Evolutionary conservation across 2,329 filamentous ascomycete genomes (phyloP), one percentile per base, ranked within the genome.

Genomic region (Colletotrichum karsti): DNA sequence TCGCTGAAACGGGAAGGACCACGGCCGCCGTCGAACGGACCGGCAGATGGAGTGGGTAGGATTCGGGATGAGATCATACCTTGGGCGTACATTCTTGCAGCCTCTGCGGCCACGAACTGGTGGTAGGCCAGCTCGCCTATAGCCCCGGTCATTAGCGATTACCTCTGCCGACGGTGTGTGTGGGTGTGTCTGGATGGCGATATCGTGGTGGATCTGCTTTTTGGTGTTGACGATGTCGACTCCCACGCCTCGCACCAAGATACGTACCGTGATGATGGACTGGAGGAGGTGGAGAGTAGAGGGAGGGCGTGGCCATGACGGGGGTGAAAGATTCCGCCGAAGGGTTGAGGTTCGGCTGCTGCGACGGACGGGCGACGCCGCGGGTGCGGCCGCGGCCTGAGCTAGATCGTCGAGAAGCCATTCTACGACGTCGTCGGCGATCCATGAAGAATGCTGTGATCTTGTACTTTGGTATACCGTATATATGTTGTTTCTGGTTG

Each of bases 61-160:
- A 9, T n/a, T 15, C 5, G 24, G 37, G 6, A 10, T 54, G 9
- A 61, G 15, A 30, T 41, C 56, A 18, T 66, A 66, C 63, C 63
- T 61, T 55, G 57, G 15, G 57, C 63, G 10, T 39, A 18, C 57
- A 55, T 20, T 4, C 53, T 62, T 5, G 63, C 63, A n/a, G 57
- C 63, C 48, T 66, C 63, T 13, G 50, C 56, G 13, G 63, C 63
- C 18, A 24, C 62, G 57, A 37, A 13, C 24, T 46, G 63, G 39
- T 66, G 63, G 18, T 62, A 66, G 39, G 39, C 46, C 3, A 66
- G 48, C 26, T 48, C 56, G 8, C 24, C 63, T 66, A 39, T 30
- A 48, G 30, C 15, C 18, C 24, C 13, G 13, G 1, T 5, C 7
- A 15, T 66, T 62, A 66, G 57, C 63, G 56, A 18, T 18, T 10